phyloP scores from a whole-genome alignment of 2,329 filamentous ascomycete genomes.

The Phyllosticta paracitricarpa region DNA sequence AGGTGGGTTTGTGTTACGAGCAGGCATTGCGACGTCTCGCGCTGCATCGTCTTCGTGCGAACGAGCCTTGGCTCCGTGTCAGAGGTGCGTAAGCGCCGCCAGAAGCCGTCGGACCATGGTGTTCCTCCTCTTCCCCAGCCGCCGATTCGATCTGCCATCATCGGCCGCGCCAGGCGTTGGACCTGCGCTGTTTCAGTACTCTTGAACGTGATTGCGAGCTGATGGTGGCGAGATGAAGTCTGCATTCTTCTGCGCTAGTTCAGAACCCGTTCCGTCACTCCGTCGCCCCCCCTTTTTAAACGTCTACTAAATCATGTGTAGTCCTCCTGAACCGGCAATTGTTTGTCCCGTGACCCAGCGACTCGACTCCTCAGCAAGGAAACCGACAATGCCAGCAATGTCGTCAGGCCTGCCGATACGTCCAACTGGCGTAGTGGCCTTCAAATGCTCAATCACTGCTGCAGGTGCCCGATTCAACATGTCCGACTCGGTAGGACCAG shows the following conservation, averaged over 20 bases:
- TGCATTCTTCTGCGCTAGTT: not conserved
- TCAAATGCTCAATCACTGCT: slow-evolving; percentile 41
- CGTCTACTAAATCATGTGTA: not conserved
- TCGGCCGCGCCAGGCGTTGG: not conserved
- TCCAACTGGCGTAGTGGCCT: slow-evolving; percentile 41
- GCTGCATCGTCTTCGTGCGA: not conserved
- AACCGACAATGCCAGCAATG: slow-evolving; percentile 47
- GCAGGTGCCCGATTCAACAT: slow-evolving; percentile 45
- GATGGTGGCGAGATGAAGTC: not conserved
- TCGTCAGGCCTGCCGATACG: slow-evolving; percentile 44
- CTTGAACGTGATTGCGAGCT: not conserved
- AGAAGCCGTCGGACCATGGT: not conserved
- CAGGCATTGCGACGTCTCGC: not conserved
- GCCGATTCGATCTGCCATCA: not conserved
- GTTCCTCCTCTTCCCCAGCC: not conserved
- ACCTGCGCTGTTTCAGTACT: not conserved
- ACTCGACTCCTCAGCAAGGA: slow-evolving; percentile 40
- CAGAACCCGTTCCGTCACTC: not conserved
- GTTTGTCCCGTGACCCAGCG: slow-evolving; percentile 41
- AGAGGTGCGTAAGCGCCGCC: not conserved
- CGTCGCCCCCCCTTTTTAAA: no score
- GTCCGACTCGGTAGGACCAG: slow-evolving; percentile 49
- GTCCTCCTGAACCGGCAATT: slow-evolving; percentile 45
- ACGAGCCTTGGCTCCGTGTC: not conserved
- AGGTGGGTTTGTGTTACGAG: not conserved